Base-by-base conservation (phyloP, 352 stramenopile species). In the Globisporangium heterothallicum region DNA sequence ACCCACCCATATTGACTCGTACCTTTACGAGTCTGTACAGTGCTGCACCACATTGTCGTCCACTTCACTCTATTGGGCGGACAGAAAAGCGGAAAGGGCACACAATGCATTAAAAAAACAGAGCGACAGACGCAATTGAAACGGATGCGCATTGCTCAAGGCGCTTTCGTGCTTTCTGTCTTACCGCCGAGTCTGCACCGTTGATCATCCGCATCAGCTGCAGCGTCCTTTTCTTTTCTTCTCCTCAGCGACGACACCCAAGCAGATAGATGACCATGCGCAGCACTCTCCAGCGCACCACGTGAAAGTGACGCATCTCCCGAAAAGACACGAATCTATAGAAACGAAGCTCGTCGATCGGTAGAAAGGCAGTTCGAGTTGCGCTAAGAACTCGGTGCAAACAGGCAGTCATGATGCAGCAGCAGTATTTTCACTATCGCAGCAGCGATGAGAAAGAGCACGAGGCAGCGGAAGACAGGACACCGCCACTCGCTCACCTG, bases 401-500 rank as follows among this genome's bases (percentile, higher is more conserved):
- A n/a, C n/a, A n/a, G 32, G 27, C 18, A 27, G 25, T 41, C 9
- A 57, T 49, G 50, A 30, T 42, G 19, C 26, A 48, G 10, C 40
- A 49, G 40, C 44, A 48, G 19, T 13, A 51, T n/a, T n/a, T n/a
- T n/a, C n/a, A 18, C 29, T 29, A 24, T 12, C 24, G 47, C 34
- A 50, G 44, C 16, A 19, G 19, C 30, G 18, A 25, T 26, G 44
- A 42, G 26, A 47, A 48, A 38, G 36, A 45, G 1, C 34, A 53
- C 9, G 40, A 49, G 4, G 8, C 12, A 9, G 6, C 35, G 18
- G 35, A 34, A 4, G 13, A 42, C 18, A 25, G 38, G 26, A 30
- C 55, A 26, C 32, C 57, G 35, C 38, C 58, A n/a, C 54, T 73
- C 8, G 18, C 26, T 35, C 58, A 57, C 41, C 32, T 72, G 27